Evolutionary conservation across 2,329 filamentous ascomycete species (phyloP).

Genomic region (Colletotrichum liriopes): DNA sequence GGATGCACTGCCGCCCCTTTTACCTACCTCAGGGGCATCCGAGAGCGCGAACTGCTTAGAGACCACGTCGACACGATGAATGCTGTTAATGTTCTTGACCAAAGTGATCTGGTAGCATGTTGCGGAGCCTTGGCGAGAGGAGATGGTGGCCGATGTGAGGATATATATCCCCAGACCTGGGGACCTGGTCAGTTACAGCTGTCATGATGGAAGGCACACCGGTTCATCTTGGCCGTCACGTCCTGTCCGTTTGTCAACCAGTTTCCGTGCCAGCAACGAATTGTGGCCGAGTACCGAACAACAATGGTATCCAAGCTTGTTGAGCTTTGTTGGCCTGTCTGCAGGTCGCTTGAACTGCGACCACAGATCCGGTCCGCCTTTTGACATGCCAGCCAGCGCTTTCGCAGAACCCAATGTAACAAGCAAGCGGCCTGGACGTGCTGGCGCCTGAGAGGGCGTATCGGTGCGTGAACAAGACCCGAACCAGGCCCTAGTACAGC

Average conservation of each 20-base stretch:
- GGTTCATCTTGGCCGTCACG: conserved; percentile 79
- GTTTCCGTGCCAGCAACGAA: conserved; percentile 92
- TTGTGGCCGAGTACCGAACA: conserved; percentile 88
- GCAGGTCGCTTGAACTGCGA: background rate
- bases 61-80: conserved; percentile 63
- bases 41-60: too few species aligned
- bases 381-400: conserved; percentile 89
- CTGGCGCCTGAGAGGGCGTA: conserved; percentile 93
- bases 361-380: conserved; percentile 76
- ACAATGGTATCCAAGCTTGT: conserved; percentile 84
- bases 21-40: too few species aligned
- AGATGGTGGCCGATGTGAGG: conserved; percentile 83
- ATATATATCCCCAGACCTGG: conserved; percentile 90
- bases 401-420: conserved; percentile 87
- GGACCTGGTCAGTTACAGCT: conserved; percentile 8
- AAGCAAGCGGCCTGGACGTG: conserved; percentile 92
- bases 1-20: too few species aligned
- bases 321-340: conserved; percentile 51
- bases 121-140: conserved; percentile 81
- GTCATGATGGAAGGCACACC: background rate
- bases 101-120: conserved; percentile 86
- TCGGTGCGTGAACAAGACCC: conserved; percentile 96
- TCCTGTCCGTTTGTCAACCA: conserved; percentile 91
- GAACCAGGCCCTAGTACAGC: conserved; percentile 98
- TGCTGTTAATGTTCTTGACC: conserved; percentile 88